phyloP scores from a whole-genome alignment of 2,329 filamentous ascomycete genomes.

The Arthroderma sp. region DNA sequence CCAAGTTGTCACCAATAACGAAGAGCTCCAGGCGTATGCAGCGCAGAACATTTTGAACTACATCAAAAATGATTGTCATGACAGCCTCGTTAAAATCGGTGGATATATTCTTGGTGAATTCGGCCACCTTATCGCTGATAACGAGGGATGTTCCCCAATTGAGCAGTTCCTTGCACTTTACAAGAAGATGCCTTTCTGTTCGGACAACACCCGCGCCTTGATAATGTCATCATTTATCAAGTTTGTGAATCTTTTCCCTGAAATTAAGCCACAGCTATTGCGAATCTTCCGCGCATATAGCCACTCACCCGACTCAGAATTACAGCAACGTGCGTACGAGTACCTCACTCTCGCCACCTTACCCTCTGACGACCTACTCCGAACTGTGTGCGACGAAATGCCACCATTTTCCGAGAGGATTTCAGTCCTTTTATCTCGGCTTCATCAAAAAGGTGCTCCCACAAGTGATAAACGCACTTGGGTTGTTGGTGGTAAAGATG shows the following conservation, averaged over 20 bases:
- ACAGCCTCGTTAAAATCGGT: constrained; percentile 94
- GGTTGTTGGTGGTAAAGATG: constrained; percentile 94
- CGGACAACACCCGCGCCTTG: constrained; percentile 80
- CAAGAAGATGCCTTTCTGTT: constrained; percentile 76
- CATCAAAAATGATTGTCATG: constrained; percentile 85
- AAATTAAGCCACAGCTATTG: constrained; percentile 90
- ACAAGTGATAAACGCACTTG: constrained; percentile 93
- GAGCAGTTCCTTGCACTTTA: constrained; percentile 93
- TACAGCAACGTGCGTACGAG: constrained; percentile 93
- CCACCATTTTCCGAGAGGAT: constrained; percentile 91
- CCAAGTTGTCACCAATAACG: constrained; percentile 98
- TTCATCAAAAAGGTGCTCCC: constrained; percentile 87
- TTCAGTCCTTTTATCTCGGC: constrained; percentile 75
- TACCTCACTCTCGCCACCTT: constrained; percentile 76
- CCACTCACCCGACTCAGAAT: constrained; percentile 84
- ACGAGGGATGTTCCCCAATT: constrained; percentile 81
- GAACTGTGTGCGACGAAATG: constrained; percentile 97
- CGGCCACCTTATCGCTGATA: constrained; percentile 89
- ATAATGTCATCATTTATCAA: constrained; percentile 93
- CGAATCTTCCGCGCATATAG: constrained; percentile 86
- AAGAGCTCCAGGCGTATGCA: constrained; percentile 92
- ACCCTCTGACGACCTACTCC: constrained; percentile 77
- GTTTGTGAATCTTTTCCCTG: constrained; percentile 94
- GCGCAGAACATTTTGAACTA: constrained; percentile 88
- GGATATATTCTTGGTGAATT: constrained; percentile 95